These are phyloP conservation scores for Yarrowia porcina DNA, from an alignment of 805 yeast species.

Conservation along the genomic window DNA sequence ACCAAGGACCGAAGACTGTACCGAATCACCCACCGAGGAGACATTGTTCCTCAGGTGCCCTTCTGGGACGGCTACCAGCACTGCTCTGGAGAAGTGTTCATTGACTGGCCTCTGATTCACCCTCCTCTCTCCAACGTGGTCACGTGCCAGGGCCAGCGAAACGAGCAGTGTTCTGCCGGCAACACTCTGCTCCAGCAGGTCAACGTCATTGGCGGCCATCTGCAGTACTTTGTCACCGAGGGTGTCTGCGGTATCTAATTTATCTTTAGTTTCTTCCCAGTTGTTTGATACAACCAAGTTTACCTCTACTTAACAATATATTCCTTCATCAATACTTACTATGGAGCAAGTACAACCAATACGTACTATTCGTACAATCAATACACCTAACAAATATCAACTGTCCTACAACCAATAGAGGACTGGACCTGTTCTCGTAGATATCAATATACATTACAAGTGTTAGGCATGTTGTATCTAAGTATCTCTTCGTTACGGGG, in stretches of 20 bases:
- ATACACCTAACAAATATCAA: no score
- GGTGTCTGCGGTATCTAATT: slow-evolving; percentile 11
- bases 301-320: no score
- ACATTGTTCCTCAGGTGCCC: slow-evolving; percentile 16
- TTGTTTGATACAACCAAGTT: no score
- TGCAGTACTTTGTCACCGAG: slow-evolving; percentile 4
- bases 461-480: no score
- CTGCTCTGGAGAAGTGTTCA: slow-evolving; percentile 9
- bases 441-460: no score
- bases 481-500: no score
- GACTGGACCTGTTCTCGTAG: no score
- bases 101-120: not conserved
- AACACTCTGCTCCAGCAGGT: not conserved
- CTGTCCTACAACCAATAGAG: no score
- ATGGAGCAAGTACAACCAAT: no score
- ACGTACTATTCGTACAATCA: no score
- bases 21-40: slow-evolving; percentile 18
- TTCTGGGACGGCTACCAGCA: slow-evolving; percentile 21
- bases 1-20: not conserved
- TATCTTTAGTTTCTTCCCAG: not conserved
- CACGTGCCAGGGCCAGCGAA: slow-evolving; percentile 14
- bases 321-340: no score
- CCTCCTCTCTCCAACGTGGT: slow-evolving; percentile 8
- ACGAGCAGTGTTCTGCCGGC: not conserved
- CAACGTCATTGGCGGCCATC: not conserved